These are phyloP conservation scores for Hyaloscypha bicolor DNA, from an alignment of 495 filamentous ascomycete species.

Conservation along the genomic window DNA sequence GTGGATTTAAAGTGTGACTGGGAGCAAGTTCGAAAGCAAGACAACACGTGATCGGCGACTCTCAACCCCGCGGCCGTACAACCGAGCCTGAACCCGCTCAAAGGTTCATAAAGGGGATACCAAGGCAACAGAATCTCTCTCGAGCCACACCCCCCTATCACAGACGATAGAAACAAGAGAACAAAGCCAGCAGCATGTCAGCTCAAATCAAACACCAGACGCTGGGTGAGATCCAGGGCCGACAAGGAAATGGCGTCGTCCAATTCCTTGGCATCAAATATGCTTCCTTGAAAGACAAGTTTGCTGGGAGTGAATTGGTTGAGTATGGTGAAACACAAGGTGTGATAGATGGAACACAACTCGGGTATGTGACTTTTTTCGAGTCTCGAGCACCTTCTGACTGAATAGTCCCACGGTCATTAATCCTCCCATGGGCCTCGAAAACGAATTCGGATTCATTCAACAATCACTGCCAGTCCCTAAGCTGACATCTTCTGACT, in stretches of 20 bases:
- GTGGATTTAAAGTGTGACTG: too few species aligned
- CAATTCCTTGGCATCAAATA: conserved; percentile 21
- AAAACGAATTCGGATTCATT: conserved; percentile 19
- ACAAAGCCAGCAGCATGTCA: neutral
- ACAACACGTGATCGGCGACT: too few species aligned
- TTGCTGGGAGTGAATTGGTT: conserved; percentile 3
- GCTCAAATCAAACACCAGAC: neutral
- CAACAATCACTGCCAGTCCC: conserved; percentile 12
- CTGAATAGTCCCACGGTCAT: conserved; percentile 4
- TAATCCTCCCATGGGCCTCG: conserved; percentile 3
- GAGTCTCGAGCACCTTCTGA: neutral
- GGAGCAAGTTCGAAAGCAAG: too few species aligned
- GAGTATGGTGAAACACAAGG: neutral
- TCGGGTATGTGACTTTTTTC: conserved; percentile 1
- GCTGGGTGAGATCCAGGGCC: conserved; percentile 6
- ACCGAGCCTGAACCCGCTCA: too few species aligned
- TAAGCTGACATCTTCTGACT: conserved; percentile 1
- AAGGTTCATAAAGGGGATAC: too few species aligned
- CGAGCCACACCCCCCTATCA: too few species aligned
- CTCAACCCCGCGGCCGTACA: too few species aligned
- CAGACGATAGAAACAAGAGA: neutral
- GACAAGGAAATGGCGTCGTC: neutral
- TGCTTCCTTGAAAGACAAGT: conserved; percentile 5
- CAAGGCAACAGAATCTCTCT: too few species aligned
- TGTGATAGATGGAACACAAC: conserved; percentile 16